Evolutionary conservation across 2,329 filamentous ascomycete genomes (phyloP).

Genomic region (Botrytis paeoniae): DNA sequence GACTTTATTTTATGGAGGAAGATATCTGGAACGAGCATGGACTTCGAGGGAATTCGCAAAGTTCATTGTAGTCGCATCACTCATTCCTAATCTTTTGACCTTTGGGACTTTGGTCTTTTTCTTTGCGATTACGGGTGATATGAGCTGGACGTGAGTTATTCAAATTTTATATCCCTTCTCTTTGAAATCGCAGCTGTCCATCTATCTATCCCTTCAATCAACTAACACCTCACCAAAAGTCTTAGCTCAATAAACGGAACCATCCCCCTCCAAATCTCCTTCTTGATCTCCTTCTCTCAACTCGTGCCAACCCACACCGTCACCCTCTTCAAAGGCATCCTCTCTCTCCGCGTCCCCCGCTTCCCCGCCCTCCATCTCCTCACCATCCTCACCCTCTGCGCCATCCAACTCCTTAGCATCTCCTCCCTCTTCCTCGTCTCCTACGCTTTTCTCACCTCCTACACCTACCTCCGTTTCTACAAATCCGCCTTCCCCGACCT

Average conservation of each 20-base stretch:
- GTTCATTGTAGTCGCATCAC: conserved; percentile 72
- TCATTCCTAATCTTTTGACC: conserved; percentile 76
- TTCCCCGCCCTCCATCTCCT: conserved; percentile 72
- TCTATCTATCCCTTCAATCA: conserved; percentile 15
- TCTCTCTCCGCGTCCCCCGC: conserved; percentile 80
- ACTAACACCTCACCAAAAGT: conserved; percentile 45
- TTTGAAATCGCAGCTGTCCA: conserved; percentile 35
- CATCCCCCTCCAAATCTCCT: conserved; percentile 84
- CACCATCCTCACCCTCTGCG: conserved; percentile 67
- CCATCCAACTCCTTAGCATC: conserved; percentile 57
- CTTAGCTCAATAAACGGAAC: conserved; percentile 83
- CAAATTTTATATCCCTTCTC: conserved; percentile 22
- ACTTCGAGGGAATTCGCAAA: conserved; percentile 88
- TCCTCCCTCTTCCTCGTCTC: conserved; percentile 76
- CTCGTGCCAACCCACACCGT: conserved; percentile 96
- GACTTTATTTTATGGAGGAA: conserved; percentile 85
- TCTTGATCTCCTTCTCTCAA: conserved; percentile 96
- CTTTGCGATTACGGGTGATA: conserved; percentile 65
- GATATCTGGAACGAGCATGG: conserved; percentile 96
- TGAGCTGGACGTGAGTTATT: conserved; percentile 63
- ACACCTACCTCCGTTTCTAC: conserved; percentile 96
- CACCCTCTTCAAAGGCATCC: conserved; percentile 80
- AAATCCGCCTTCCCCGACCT: conserved; percentile 71
- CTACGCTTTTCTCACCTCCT: conserved; percentile 81
- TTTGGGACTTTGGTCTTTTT: conserved; percentile 73